Conservation (phyloP, 768 basidiomycete genomes). For the Psilocybe cubensis region DNA sequence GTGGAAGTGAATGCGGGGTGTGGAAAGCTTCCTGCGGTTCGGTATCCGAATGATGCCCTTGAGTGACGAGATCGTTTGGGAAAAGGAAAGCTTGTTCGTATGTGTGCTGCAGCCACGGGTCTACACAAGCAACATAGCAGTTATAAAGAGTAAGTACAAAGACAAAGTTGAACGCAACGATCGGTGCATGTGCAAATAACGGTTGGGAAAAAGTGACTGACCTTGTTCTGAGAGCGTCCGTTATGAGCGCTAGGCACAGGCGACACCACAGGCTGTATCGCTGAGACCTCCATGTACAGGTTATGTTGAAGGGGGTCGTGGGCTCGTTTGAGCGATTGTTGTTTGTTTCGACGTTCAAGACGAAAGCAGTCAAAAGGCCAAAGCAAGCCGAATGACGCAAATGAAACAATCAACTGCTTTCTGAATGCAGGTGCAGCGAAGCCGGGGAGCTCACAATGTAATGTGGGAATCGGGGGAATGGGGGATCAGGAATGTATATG, state of each 20-base stretch:
- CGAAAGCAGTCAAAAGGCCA: too few relatives aligned
- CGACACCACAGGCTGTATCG: not conserved
- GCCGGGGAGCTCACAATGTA: not conserved
- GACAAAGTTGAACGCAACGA: not conserved
- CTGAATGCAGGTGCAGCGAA: not conserved
- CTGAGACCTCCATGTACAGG: not conserved
- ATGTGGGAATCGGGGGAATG: not conserved
- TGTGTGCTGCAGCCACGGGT: slow-evolving; percentile 23
- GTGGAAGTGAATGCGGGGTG: not conserved
- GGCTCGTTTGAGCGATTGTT: too few relatives aligned
- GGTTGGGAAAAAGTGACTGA: not conserved
- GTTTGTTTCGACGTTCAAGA: too few relatives aligned
- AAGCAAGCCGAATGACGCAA: not conserved
- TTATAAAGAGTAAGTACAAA: not conserved
- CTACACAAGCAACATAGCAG: not conserved
- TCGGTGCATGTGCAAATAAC: not conserved
- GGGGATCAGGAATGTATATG: too few relatives aligned
- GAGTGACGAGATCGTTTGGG: slow-evolving; percentile 30
- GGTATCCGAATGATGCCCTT: slow-evolving; percentile 38
- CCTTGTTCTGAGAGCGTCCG: not conserved
- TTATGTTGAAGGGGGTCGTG: not conserved
- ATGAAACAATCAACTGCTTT: not conserved
- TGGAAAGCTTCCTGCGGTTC: slow-evolving; percentile 15
- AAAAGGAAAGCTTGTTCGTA: slow-evolving; percentile 39
- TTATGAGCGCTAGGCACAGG: not conserved